Evolutionary conservation across 441 rosid species (phyloP), one percentile per base, ranked within the genome.

Genomic region (Bocquillonia castaneifolia): DNA sequence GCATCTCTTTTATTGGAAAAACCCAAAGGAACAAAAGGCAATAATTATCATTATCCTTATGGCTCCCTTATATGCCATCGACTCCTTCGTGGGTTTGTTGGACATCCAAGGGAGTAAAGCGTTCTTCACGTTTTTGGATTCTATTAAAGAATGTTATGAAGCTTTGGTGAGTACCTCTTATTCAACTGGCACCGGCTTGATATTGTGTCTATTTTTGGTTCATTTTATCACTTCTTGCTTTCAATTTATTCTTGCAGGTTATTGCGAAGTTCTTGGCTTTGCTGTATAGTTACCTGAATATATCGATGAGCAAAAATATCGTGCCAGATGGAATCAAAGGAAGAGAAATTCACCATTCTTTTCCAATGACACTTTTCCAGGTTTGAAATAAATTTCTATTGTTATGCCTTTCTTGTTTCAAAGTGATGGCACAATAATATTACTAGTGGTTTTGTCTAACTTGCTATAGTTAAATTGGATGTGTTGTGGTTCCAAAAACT

Each of bases 361-460:
- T 93, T 66, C 99, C 99, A 34, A 87, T 93, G 95, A 93, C 97
- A 51, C 88, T 89, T 71, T 89, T 93, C 77, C 96, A 88, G 97
- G 97, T 89, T 17, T 22, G 51, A 12, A 48, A 52, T 59, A 44
- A 59, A 47, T 54, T 52, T 45, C n/a, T 59, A 39, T 32, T 9
- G n/a, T 25, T 72, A 50, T 13, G 20, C 25, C 14, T 39, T 59
- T 58, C 70, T 18, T 59, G 18, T 57, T 72, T 66, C 34, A 6
- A 59, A 12, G 40, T 53, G 10, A 26, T 57, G 5, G 31, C 23
- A n/a, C 29, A 54, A 37, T 22, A 22, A 23, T 36, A 37, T 0
- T 10, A 3, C n/a, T 18, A 0, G 63, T 72, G n/a, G 54, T 32
- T 66, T 2, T 36, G n/a, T 53, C 10, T 60, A 23, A 5, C 10